A percentile compares a stretch with the other conserved stretches of the same genome.
phyloP scores from a whole-genome alignment of 139 green algal species.

The Spirogloea muscicola region DNA sequence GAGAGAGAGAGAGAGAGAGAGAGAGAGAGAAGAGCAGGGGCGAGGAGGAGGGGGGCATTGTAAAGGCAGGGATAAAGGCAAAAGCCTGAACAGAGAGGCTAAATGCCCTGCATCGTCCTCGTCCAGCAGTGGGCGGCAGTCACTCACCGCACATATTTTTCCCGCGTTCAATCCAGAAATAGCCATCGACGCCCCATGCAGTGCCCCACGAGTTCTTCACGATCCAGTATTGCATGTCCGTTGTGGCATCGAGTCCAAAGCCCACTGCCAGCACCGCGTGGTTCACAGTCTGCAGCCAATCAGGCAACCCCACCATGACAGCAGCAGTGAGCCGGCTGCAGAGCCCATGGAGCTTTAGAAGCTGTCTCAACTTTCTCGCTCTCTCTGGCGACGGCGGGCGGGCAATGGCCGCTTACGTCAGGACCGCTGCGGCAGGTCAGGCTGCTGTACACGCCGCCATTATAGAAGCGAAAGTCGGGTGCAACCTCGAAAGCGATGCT shows the following conservation, averaged over 20 bases:
- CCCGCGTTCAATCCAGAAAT: constrained; percentile 45
- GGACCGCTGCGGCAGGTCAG: constrained; percentile 6
- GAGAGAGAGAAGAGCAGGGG: too few relatives aligned
- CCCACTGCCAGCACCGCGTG: constrained; percentile 53
- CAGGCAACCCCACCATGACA: too few relatives aligned
- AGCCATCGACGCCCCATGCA: constrained; percentile 44
- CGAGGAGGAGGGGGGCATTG: too few relatives aligned
- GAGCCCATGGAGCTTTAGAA: too few relatives aligned
- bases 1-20: too few relatives aligned
- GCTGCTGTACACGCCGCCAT: constrained; percentile 44
- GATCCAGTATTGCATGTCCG: constrained; percentile 45
- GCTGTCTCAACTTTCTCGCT: too few relatives aligned
- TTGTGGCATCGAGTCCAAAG: constrained; percentile 20
- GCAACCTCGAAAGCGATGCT: constrained; percentile 50
- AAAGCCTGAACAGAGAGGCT: too few relatives aligned
- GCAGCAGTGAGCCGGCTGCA: too few relatives aligned
- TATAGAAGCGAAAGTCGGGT: constrained; percentile 51
- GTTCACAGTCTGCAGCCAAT: constrained; percentile 47
- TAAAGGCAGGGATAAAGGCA: too few relatives aligned
- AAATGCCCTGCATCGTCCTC: too few relatives aligned
- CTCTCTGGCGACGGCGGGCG: too few relatives aligned
- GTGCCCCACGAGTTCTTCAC: constrained; percentile 52
- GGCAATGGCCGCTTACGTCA: too few relatives aligned
- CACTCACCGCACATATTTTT: constrained; percentile 40
- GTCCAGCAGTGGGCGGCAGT: neutral